Evolutionary conservation across 2,329 filamentous ascomycete species (phyloP).

Genomic region (Neofusicoccum sp.): DNA sequence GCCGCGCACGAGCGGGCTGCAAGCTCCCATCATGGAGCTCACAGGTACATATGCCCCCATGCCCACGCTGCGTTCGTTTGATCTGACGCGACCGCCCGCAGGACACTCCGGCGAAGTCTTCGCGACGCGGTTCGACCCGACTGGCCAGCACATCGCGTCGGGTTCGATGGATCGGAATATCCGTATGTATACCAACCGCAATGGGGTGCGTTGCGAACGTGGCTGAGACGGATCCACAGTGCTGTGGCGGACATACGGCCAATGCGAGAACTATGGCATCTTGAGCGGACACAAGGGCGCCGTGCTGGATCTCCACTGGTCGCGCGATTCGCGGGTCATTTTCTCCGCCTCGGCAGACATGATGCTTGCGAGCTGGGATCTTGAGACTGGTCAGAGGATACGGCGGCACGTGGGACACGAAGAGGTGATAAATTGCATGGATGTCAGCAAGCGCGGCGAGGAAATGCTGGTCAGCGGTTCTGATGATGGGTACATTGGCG

Average conservation of each 20-base stretch:
- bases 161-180: constrained; percentile 94
- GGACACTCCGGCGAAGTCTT: constrained; percentile 81
- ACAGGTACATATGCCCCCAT: constrained; percentile 56
- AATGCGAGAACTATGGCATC: constrained; percentile 91
- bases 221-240: constrained; percentile 53
- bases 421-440: constrained; percentile 90
- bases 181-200: constrained; percentile 53
- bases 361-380: constrained; percentile 91
- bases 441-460: constrained; percentile 84
- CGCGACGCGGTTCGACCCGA: constrained; percentile 82
- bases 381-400: constrained; percentile 88
- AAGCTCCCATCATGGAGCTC: constrained; percentile 92
- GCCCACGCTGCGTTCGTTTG: not conserved
- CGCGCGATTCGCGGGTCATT: constrained; percentile 83
- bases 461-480: constrained; percentile 88
- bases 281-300: constrained; percentile 89
- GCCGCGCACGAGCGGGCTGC: constrained; percentile 75
- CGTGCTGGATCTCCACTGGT: constrained; percentile 92
- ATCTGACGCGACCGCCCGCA: constrained; percentile 26
- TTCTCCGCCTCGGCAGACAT: constrained; percentile 93
- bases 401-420: constrained; percentile 90
- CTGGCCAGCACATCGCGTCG: constrained; percentile 85
- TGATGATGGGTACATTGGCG: constrained; percentile 86
- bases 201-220: constrained; percentile 3
- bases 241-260: constrained; percentile 88